A percentile compares a stretch with the other conserved stretches of the same genome.
Conservation (phyloP, 257 asterid genomes). For the Przewalskia tangutica region DNA sequence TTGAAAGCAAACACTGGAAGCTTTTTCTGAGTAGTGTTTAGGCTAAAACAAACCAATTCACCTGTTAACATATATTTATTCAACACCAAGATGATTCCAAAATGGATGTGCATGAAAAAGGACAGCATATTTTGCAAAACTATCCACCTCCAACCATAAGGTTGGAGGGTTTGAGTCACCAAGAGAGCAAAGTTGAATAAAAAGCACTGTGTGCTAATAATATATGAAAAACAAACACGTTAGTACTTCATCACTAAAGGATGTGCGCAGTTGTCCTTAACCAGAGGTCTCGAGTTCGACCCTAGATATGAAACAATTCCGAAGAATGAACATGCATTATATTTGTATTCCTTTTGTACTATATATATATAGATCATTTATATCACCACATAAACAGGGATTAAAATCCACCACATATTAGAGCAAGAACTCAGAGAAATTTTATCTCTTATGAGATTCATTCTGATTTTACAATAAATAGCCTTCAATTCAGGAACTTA, state of each 20-base stretch:
- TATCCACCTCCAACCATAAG: background rate
- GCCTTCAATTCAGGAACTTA: background rate
- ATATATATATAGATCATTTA: no score
- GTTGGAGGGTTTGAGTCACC: no score
- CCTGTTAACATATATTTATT: background rate
- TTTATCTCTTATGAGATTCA: background rate
- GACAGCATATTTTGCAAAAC: background rate
- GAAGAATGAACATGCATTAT: no score
- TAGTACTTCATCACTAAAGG: no score
- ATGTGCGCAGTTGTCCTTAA: no score
- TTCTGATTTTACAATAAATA: background rate
- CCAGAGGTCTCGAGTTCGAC: no score
- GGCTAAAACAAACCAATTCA: background rate
- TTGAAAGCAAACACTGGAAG: background rate
- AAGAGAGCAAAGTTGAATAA: background rate
- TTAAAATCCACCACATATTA: no score
- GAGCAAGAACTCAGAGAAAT: background rate
- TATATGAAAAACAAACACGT: no score
- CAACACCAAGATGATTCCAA: background rate
- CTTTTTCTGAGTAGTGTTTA: background rate
- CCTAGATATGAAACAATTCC: no score
- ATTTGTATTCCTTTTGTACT: no score
- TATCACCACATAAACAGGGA: background rate
- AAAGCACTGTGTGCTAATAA: background rate
- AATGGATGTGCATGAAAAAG: background rate